Evolutionary conservation across 352 stramenopile genomes (phyloP).

Genomic region (Pythium angustatum): DNA sequence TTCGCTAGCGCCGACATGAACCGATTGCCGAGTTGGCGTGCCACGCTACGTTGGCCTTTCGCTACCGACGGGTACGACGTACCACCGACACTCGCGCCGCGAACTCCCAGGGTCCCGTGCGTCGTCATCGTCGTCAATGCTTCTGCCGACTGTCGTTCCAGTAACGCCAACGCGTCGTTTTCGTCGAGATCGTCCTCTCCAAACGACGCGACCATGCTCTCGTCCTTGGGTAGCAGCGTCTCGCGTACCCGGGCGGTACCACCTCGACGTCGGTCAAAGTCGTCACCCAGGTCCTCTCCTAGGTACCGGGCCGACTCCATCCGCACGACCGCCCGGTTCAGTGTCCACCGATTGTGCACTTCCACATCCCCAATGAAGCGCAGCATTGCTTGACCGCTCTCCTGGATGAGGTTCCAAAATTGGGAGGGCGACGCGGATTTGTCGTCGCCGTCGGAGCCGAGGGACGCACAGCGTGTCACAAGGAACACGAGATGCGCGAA

Average conservation of each 20-base stretch:
- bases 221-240: neutral
- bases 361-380: conserved; percentile 66
- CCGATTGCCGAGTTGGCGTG: conserved; percentile 31
- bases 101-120: neutral
- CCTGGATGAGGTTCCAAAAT: conserved; percentile 62
- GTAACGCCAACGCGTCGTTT: conserved; percentile 54
- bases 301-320: conserved; percentile 63
- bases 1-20: conserved; percentile 70
- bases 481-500: conserved; percentile 65
- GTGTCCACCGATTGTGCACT: conserved; percentile 54
- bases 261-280: conserved; percentile 10
- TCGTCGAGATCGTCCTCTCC: conserved; percentile 48
- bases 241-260: neutral
- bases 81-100: neutral
- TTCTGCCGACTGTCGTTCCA: conserved; percentile 54
- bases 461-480: conserved; percentile 53
- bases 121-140: conserved; percentile 18
- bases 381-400: conserved; percentile 48
- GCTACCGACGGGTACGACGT: neutral
- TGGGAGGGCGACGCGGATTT: conserved; percentile 41
- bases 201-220: neutral
- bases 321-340: conserved; percentile 52
- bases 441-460: neutral
- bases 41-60: conserved; percentile 13
- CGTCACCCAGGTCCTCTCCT: conserved; percentile 12